Base-by-base conservation (phyloP, 108 stramenopile species). In the Discostella stelligeroides region DNA sequence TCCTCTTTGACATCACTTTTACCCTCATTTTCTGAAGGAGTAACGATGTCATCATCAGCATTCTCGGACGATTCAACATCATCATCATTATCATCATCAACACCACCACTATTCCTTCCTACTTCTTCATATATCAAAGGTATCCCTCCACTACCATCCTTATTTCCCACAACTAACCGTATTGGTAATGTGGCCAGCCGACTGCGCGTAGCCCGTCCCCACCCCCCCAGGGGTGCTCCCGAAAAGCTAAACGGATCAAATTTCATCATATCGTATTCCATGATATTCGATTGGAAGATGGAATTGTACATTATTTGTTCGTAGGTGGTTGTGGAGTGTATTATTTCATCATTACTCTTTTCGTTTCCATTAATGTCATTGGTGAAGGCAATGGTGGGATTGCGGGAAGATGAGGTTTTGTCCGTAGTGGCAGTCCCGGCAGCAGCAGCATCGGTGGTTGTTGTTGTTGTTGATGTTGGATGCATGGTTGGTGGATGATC, bases 181-280 rank as follows among this genome's bases (percentile, higher is more conserved):
- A 95, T 63, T 0, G 94, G 91, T 42, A 95, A 54, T 0, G 68
- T 48, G 3, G 90, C 91, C 47, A 95, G 45, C 30, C 90, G 82
- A 74, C 79, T 81, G 8, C 84, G 70, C 10, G 94, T 86, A 23
- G 87, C 90, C 14, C 94, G 73, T 45, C 82, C 86, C 72, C 82
- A 95, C 13, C 94, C 94, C 10, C 94, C 94, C 48, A 86, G 69
- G 0, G 94, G 94, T 10, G 91, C 83, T 0, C 91, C 94, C 40
- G 66, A 84, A 7, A 84, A 83, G 24, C 73, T 71, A 42, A 53
- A 71, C 14, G 82, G 82, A 41, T 83, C 82, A 40, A 82, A 82
- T 63, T 53, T 57, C 0, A 78, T 25, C 1, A 63, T 15, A 25
- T 79, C 79, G 20, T 80, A 79, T 48, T 80, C 73, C 14, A 70